Percentiles rank a stretch among this genome's conserved stretches.
These are phyloP conservation scores for Asterophora lycoperdoides DNA, from an alignment of 768 basidiomycete species.

Conservation along the genomic window DNA sequence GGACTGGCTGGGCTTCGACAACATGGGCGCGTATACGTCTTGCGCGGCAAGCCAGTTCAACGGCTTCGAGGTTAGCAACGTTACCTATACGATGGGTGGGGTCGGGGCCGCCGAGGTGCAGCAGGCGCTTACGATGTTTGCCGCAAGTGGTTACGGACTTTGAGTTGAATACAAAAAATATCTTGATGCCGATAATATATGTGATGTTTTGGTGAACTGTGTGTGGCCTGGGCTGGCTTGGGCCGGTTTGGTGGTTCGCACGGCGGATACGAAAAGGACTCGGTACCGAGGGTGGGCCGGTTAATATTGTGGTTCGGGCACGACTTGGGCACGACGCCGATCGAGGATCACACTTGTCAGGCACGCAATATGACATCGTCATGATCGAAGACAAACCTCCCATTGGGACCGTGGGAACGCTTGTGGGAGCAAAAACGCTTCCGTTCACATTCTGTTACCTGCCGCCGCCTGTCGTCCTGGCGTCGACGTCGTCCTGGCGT, in stretches of 20 bases:
- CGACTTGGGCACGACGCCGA: slow-evolving; percentile 30
- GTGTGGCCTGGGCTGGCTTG: too few relatives aligned
- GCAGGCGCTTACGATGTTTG: slow-evolving; percentile 46
- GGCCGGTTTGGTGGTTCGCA: slow-evolving; percentile 21
- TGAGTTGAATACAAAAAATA: slow-evolving; percentile 5
- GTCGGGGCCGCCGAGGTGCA: slow-evolving; percentile 49
- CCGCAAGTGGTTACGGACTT: slow-evolving; percentile 36
- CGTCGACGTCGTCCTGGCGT: too few relatives aligned
- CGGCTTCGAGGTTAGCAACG: slow-evolving; percentile 77
- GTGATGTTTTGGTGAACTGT: too few relatives aligned
- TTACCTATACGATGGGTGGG: slow-evolving; percentile 73
- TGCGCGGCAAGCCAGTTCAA: slow-evolving; percentile 97
- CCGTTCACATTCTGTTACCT: too few relatives aligned
- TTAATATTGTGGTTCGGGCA: slow-evolving; percentile 27
- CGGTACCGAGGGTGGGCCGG: slow-evolving; percentile 32
- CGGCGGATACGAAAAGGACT: slow-evolving; percentile 23
- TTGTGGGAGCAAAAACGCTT: slow-evolving; percentile 9
- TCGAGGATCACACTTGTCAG: slow-evolving; percentile 31
- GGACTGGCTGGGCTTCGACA: slow-evolving; percentile 96
- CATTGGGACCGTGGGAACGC: slow-evolving; percentile 11
- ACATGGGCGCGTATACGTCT: slow-evolving; percentile 99
- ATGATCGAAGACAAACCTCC: slow-evolving; percentile 31
- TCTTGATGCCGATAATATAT: too few relatives aligned
- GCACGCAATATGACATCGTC: slow-evolving; percentile 27
- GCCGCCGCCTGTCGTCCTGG: too few relatives aligned